Evolutionary conservation across 345 rosid genomes (phyloP).

Genomic region (Salix purpurea): DNA sequence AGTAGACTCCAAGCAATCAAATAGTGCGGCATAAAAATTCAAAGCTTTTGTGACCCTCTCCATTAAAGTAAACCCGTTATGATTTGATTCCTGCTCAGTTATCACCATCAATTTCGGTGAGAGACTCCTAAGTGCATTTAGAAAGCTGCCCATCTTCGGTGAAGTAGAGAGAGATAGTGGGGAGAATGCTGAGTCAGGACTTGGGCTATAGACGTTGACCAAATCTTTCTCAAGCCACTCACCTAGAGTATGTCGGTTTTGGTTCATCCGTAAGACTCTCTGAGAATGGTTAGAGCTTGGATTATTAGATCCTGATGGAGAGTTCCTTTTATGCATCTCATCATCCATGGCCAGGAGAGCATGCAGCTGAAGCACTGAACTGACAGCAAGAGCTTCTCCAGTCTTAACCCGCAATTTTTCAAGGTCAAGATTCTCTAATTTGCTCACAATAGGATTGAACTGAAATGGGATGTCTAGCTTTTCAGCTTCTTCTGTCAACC

Average conservation of each 20-base stretch:
- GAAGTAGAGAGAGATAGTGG: conserved; percentile 41
- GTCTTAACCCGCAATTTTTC: conserved; percentile 59
- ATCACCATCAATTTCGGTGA: conserved; percentile 66
- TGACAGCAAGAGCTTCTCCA: conserved; percentile 71
- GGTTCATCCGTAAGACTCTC: conserved; percentile 32
- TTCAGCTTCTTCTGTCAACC: conserved; percentile 61
- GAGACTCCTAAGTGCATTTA: conserved; percentile 48
- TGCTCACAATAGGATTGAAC: conserved; percentile 57
- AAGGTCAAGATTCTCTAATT: conserved; percentile 49
- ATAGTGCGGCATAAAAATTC: conserved; percentile 56
- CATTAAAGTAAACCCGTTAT: conserved; percentile 43
- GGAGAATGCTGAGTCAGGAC: conserved; percentile 49
- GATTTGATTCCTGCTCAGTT: conserved; percentile 65
- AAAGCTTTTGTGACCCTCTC: conserved; percentile 62
- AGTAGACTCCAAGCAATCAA: conserved; percentile 69
- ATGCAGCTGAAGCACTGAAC: conserved; percentile 67
- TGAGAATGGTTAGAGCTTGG: conserved; percentile 26
- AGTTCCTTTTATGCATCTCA: conserved; percentile 34
- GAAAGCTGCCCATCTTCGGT: conserved; percentile 45
- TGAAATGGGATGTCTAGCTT: conserved; percentile 68
- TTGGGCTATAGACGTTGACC: conserved; percentile 24
- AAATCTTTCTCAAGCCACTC: conserved; percentile 70
- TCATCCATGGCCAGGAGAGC: conserved; percentile 52
- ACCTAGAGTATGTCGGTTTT: conserved; percentile 44
- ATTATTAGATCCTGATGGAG: conserved; percentile 36